Evolutionary conservation across 495 filamentous ascomycete species (phyloP), one percentile per base, ranked within the genome.

Genomic region (Immersiella caudata): DNA sequence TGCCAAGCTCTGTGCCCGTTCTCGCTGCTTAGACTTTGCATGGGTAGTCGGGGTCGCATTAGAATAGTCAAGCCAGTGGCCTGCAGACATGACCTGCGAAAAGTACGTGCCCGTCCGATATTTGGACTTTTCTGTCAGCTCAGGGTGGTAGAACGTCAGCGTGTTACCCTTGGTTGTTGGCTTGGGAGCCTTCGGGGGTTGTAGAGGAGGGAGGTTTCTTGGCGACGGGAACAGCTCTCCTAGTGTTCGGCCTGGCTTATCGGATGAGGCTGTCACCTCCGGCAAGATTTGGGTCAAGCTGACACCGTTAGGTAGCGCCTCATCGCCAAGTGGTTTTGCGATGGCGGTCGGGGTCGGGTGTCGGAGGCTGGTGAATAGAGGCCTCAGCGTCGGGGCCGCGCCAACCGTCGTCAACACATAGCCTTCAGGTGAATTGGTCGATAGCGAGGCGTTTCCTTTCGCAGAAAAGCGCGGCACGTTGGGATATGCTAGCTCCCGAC

Each of bases 171-270:
- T 85, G 5, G 87, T 89, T 20, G 84, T 84, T 59, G 83, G 82
- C 68, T 88, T 90, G 5, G 87, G 85, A 21, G 84, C 84, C 73
- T 88, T 90, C 0, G 93, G 93, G 22, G 91, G 90, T 60, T 90
- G 87, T 25, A 96, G 75, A 21, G 86, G 83, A 14, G 89, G 86
- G 6, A 94, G 76, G 49, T 80, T 85, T 35, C 88, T 69, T 7
- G 92, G 90, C 22, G 93, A 86, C 6, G 89, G 84, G 78, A 97
- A 97, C 1, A 93, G 77, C 58, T 97, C 91, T 20, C 91, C 91
- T 29, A 97, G 83, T 0, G 92, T 96, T 33, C 82, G 86, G 50
- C 83, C 84, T 26, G 69, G 76, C 71, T 81, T 83, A 6, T 83
- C 81, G 20, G 73, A 61, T 25, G 74, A 63, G 2, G 72, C 67